A percentile compares a stretch with the other conserved stretches of the same genome.
These are phyloP conservation scores for Trapa incisa DNA, from an alignment of 345 rosid genomes.

Conservation along the genomic window DNA sequence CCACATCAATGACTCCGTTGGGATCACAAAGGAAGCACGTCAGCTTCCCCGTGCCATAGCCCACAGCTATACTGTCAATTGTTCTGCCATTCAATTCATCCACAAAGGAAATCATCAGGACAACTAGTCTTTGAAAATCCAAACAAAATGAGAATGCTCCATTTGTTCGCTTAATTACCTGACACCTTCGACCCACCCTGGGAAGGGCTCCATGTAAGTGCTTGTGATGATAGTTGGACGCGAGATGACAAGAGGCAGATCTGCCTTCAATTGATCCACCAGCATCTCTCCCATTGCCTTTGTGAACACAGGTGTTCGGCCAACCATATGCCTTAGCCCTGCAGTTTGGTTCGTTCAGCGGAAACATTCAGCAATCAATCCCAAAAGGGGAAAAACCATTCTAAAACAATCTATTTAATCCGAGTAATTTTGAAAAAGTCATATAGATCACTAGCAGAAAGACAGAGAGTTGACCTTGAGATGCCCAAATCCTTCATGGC, in stretches of 20 bases:
- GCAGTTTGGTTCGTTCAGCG: neutral
- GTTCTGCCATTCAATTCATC: constrained; percentile 19
- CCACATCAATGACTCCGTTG: constrained; percentile 52
- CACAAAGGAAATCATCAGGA: no score
- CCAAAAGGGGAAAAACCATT: no score
- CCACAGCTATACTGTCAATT: constrained; percentile 17
- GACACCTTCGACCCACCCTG: constrained; percentile 79
- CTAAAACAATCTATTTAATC: no score
- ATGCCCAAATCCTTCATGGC: no score
- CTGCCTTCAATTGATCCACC: constrained; percentile 32
- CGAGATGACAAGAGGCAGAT: constrained; percentile 33
- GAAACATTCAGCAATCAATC: neutral
- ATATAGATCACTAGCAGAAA: no score
- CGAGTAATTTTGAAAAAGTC: no score
- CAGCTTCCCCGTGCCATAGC: constrained; percentile 57
- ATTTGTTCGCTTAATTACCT: constrained; percentile 17
- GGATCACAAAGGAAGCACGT: constrained; percentile 19
- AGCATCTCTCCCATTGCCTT: constrained; percentile 85
- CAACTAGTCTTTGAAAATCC: no score
- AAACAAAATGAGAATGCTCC: no score
- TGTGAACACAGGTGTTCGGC: constrained; percentile 79
- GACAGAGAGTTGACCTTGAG: no score
- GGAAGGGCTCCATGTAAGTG: constrained; percentile 64
- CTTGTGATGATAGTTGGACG: constrained; percentile 68
- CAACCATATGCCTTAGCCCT: constrained; percentile 70